Evolutionary conservation across 208 protist genomes (phyloP).

Genomic region (Kentomonas sorsogonicus): DNA sequence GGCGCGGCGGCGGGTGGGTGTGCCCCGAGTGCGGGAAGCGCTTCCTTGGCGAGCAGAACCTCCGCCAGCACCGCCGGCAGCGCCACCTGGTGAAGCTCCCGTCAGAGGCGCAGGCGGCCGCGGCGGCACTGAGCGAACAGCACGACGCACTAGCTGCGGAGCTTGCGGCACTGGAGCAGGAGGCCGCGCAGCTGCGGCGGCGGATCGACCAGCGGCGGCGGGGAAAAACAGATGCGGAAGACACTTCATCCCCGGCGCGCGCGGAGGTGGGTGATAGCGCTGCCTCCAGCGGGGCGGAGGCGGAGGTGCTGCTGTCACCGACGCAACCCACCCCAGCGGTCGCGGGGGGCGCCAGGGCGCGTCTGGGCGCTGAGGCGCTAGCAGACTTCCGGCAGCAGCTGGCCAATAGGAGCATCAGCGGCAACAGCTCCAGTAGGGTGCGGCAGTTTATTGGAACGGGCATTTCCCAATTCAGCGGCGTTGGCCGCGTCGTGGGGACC

Average conservation of each 20-base stretch:
- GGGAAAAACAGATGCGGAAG: not conserved
- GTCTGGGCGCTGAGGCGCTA: not conserved
- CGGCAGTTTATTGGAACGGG: slow-evolving; percentile 24
- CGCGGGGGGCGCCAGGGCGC: too few species aligned
- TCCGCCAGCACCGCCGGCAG: slow-evolving; percentile 39
- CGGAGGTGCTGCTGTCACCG: too few species aligned
- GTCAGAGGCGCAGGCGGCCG: slow-evolving; percentile 16
- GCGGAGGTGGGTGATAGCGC: too few species aligned
- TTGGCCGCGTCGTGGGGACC: slow-evolving; percentile 29
- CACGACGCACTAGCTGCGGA: slow-evolving; percentile 13
- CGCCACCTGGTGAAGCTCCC: slow-evolving; percentile 36
- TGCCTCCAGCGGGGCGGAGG: too few species aligned
- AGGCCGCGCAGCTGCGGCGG: slow-evolving; percentile 9
- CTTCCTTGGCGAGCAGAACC: slow-evolving; percentile 41
- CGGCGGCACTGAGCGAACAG: slow-evolving; percentile 23
- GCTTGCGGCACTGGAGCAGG: slow-evolving; percentile 3
- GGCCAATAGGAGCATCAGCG: not conserved
- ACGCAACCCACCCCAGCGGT: not conserved
- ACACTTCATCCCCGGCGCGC: not conserved
- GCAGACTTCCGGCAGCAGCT: not conserved
- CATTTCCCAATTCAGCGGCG: slow-evolving; percentile 18
- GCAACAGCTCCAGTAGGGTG: slow-evolving; percentile 8
- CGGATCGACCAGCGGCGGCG: slow-evolving; percentile 15
- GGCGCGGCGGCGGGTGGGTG: slow-evolving; percentile 6
- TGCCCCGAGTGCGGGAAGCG: slow-evolving; percentile 72